Base-by-base conservation (phyloP, 1,139 yeast species). In the Eremothecium gossypii region DNA sequence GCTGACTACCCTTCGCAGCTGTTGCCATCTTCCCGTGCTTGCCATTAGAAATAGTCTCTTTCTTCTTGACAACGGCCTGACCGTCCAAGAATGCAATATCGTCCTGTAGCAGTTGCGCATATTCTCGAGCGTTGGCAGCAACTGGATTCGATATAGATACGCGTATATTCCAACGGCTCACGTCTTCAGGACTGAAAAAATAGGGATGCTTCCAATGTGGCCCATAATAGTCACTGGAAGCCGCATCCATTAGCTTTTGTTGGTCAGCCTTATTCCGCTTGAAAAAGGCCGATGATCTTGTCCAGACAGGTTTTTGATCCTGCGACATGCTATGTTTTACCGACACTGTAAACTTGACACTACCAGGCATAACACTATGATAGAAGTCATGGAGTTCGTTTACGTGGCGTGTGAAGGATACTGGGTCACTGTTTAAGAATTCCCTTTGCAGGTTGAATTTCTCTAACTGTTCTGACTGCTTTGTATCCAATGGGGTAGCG, bases 151-250 rank as follows among this genome's bases (percentile, higher is more conserved):
- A 44, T 12, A 49, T 30, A 27, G 38, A 48, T 34, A 41, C 47
- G 5, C 39, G 38, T 5, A 52, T 45, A 7, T 40, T 44, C 67
- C 67, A 64, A 5, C 49, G 42, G 4, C 42, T 43, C 3, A 53
- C 54, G 46, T 57, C 60, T n/a, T 44, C 46, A 29, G 52, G 41
- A 27, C 47, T 43, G 35, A 53, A 41, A 41, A 57, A 48, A 30
- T 53, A 48, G n/a, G 65, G 58, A 44, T 61, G 57, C 39, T 51
- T 48, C 39, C 50, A 47, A 2, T 30, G 45, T 17, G 43, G 13
- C 6, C 31, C 6, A 12, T 29, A 29, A 12, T 29, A 29, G 6
- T 29, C 31, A 5, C 13, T 6, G 13, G 31, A 29, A 29, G 31
- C 6, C 5, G 31, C 31, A 29, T 29, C 31, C 13, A 11, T 12